A percentile compares a stretch with the other conserved stretches of the same genome.
Evolutionary conservation across 495 filamentous ascomycete species (phyloP).

Genomic region (Hypoxylon fragiforme): DNA sequence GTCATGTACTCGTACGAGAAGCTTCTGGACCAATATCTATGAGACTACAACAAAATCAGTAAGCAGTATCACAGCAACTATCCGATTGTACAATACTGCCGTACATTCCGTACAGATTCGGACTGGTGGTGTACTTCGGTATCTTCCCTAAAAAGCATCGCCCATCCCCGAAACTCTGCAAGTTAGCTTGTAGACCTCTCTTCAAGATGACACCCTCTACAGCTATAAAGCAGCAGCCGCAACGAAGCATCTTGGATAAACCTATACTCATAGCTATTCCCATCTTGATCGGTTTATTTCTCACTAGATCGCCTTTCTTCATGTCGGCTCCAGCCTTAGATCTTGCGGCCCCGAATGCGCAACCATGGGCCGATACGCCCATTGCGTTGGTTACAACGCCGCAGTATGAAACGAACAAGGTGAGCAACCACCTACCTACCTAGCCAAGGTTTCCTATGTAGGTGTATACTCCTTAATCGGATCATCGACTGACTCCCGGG

Average conservation of each 20-base stretch:
- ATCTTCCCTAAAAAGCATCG: no score
- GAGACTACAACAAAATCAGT: no score
- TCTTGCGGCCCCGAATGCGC: constrained; percentile 28
- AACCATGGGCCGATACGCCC: constrained; percentile 54
- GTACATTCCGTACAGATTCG: no score
- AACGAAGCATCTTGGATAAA: constrained; percentile 31
- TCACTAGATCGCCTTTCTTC: constrained; percentile 47
- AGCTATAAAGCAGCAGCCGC: constrained; percentile 8
- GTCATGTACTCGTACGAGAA: constrained; percentile 12
- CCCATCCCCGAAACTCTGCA: no score
- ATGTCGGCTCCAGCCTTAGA: constrained; percentile 41
- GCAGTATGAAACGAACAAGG: constrained; percentile 50
- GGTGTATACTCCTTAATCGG: background rate
- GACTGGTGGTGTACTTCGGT: no score
- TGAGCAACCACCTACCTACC: constrained; percentile 8
- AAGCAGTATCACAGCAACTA: no score
- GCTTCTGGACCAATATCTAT: constrained; percentile 10
- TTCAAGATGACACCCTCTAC: constrained; percentile 20
- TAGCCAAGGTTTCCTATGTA: no score
- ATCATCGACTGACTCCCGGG: background rate
- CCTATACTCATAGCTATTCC: constrained; percentile 40
- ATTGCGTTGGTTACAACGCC: constrained; percentile 53
- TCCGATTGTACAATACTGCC: background rate
- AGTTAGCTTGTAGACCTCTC: background rate
- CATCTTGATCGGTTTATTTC: constrained; percentile 42